Base-by-base conservation (phyloP, 1,284 basidiomycete species). In the Ceratobasidium sp. region DNA sequence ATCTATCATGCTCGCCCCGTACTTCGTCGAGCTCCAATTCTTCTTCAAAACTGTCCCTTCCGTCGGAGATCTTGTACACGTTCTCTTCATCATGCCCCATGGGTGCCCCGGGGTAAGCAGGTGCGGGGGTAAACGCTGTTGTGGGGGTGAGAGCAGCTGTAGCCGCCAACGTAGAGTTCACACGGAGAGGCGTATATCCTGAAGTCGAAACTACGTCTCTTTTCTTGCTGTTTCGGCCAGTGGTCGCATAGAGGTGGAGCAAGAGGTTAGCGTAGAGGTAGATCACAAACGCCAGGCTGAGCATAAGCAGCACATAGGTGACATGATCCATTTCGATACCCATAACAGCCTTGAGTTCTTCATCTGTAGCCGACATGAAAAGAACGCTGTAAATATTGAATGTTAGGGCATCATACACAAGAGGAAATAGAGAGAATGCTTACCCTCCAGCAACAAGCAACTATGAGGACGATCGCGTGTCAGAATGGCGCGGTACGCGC, bases 321-420 rank as follows among this genome's bases (percentile, higher is more conserved):
- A 96, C 93, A 78, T 96, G 93, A 79, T 96, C 94, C 87, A 95
- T 91, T 60, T 86, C 90, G 39, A 84, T 82, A 28, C 86, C 85
- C 76, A 92, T 84, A 14, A 90, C 87, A 74, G 85, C 90, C 39
- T 84, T 78, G 48, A 96, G 82, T 79, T 96, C 93, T 81, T 97
- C 94, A 79, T 97, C 93, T 0, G 95, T 97, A 0, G 90, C 94
- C 14, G 92, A 92, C 87, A 96, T 94, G 84, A 97, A 97, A 12
- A 94, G 81, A 1, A 93, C 77, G 2, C 91, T 86, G 80, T 30
- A 36, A 10, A 39, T 77, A 79, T 26, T 77, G 76, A 58, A n/a
- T 23, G 45, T 57, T 36, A 39, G 50, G 3, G n/a, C 18, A 14
- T 23, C 8, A 34, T 43, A 36, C 18, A 39, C 6, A 53, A 18